These are phyloP conservation scores for Coemansia sp. DNA, from an alignment of 192 early-diverging fungal species.

Conservation along the genomic window DNA sequence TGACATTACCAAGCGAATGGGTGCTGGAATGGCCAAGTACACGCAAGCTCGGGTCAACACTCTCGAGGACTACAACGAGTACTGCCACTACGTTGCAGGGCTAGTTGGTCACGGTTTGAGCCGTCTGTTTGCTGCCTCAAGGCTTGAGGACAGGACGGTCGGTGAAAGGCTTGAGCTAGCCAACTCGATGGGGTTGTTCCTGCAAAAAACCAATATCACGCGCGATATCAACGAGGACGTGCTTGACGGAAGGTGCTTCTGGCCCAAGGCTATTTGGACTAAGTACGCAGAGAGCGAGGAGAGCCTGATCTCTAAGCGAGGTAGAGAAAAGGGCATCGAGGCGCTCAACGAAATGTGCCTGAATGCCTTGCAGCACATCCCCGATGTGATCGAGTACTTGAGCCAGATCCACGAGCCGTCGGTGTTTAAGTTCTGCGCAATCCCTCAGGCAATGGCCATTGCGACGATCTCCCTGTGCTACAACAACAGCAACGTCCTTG, in stretches of 20 bases:
- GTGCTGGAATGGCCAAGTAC: constrained; percentile 92
- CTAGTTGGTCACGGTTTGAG: constrained; percentile 92
- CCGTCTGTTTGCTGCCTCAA: constrained; percentile 81
- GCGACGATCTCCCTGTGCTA: constrained; percentile 83
- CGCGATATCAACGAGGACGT: constrained; percentile 94
- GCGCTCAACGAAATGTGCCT: constrained; percentile 87
- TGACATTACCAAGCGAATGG: constrained; percentile 91
- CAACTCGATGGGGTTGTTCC: constrained; percentile 95
- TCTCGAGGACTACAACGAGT: constrained; percentile 88
- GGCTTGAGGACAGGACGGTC: constrained; percentile 66
- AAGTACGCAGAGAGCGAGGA: constrained; percentile 71
- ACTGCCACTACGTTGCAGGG: constrained; percentile 97
- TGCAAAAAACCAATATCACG: constrained; percentile 98
- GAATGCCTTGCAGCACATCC: constrained; percentile 81
- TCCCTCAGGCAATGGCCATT: constrained; percentile 99
- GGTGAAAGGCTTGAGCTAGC: constrained; percentile 57
- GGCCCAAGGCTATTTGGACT: constrained; percentile 94
- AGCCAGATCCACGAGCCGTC: constrained; percentile 68
- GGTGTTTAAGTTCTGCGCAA: constrained; percentile 93
- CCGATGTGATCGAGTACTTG: constrained; percentile 86
- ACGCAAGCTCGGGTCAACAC: constrained; percentile 64
- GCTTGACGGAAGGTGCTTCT: constrained; percentile 86
- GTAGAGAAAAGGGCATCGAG: constrained; percentile 65
- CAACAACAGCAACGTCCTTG: constrained; percentile 80
- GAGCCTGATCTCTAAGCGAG: constrained; percentile 67